phyloP scores from a whole-genome alignment of 2,329 filamentous ascomycete genomes.

The Leptographium wingfieldii region DNA sequence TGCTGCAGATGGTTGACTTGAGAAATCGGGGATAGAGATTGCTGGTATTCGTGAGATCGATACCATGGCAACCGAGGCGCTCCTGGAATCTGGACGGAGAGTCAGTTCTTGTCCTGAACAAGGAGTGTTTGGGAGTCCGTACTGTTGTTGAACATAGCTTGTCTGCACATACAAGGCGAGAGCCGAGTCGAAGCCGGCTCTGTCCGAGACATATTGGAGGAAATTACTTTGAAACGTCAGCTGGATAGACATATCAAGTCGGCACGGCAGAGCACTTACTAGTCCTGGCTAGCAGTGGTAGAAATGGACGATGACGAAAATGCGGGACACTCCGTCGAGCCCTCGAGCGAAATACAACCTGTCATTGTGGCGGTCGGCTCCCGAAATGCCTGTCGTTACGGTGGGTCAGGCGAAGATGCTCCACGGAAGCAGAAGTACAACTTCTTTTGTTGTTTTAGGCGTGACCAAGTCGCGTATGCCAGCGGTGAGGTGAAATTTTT shows the following conservation, averaged over 20 bases:
- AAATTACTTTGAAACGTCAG: conserved; percentile 53
- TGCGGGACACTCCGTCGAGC: conserved; percentile 58
- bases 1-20: conserved; percentile 82
- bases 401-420: not conserved
- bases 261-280: conserved; percentile 15
- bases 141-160: conserved; percentile 69
- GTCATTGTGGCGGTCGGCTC: conserved; percentile 16
- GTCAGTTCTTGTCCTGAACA: not conserved
- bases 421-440: not conserved
- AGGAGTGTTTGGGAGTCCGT: conserved; percentile 20
- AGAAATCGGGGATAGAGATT: conserved; percentile 88
- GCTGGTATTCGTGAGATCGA: conserved; percentile 67
- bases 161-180: conserved; percentile 61
- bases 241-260: not conserved
- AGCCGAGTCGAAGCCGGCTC: conserved; percentile 62
- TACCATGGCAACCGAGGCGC: conserved; percentile 64
- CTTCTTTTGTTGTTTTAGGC: not conserved
- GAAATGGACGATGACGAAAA: conserved; percentile 61
- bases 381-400: not conserved
- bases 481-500: not conserved
- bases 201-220: conserved; percentile 66
- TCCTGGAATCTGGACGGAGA: conserved; percentile 54
- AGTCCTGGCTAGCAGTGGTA: conserved; percentile 22
- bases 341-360: conserved; percentile 53
- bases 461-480: not conserved